Conservation (phyloP, 2,329 filamentous ascomycete species). For the Cytospora mali region DNA sequence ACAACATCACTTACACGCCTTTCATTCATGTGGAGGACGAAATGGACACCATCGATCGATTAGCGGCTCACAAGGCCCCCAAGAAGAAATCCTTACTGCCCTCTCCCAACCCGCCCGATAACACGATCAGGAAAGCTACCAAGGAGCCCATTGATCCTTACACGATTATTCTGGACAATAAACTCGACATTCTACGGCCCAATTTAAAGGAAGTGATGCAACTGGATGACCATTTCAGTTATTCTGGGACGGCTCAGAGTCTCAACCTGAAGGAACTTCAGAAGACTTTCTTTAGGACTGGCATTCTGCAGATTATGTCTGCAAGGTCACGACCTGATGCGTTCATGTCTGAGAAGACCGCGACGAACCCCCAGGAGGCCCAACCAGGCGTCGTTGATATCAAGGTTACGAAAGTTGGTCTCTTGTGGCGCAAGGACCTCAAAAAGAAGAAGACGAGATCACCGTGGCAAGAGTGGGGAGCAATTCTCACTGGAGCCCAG, state of each 20-base stretch:
- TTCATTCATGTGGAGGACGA: constrained; percentile 98
- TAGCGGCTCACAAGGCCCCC: constrained; percentile 66
- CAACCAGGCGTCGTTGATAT: constrained; percentile 95
- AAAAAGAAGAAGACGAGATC: constrained; percentile 95
- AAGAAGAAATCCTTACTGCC: constrained; percentile 73
- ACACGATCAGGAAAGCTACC: constrained; percentile 59
- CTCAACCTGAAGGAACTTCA: constrained; percentile 83
- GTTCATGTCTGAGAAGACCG: constrained; percentile 86
- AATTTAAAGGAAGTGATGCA: constrained; percentile 90
- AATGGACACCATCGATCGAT: constrained; percentile 75
- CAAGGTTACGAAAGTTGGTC: constrained; percentile 93
- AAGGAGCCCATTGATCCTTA: constrained; percentile 96
- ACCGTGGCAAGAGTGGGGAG: constrained; percentile 99
- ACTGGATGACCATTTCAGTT: constrained; percentile 88
- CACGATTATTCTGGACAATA: constrained; percentile 87
- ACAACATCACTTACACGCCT: constrained; percentile 97
- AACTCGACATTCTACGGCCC: constrained; percentile 79
- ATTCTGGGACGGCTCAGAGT: constrained; percentile 73
- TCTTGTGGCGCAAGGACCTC: constrained; percentile 90
- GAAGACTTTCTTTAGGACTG: constrained; percentile 87
- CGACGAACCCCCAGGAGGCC: constrained; percentile 81
- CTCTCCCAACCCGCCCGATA: constrained; percentile 60
- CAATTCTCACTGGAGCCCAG: constrained; percentile 92
- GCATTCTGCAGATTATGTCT: constrained; percentile 92
- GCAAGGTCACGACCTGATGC: constrained; percentile 91